Evolutionary conservation across 1,284 basidiomycete genomes (phyloP).

Genomic region (Polyporus tsugae): DNA sequence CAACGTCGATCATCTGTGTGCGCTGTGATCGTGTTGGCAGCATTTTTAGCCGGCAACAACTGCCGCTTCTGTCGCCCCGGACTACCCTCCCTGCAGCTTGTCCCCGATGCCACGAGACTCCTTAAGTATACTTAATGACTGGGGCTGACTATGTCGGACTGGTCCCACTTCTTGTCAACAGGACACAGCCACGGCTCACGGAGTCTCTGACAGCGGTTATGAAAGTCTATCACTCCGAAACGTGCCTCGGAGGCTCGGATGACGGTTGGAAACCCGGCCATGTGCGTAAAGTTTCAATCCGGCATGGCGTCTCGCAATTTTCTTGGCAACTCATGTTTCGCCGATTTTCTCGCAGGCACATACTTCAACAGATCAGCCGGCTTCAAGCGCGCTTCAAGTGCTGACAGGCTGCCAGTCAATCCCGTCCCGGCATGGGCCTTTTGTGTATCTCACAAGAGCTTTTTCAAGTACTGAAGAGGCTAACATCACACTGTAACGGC

Average conservation of each 20-base stretch:
- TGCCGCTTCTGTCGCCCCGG: not conserved
- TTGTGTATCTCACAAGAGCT: too few relatives aligned
- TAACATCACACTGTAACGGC: too few relatives aligned
- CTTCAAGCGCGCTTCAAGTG: not conserved
- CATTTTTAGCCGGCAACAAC: conserved; percentile 4
- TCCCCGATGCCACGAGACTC: not conserved
- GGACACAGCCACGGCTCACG: not conserved
- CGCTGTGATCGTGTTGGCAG: conserved; percentile 9
- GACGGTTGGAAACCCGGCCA: not conserved
- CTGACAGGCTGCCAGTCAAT: too few relatives aligned
- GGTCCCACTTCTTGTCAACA: not conserved
- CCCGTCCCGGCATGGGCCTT: too few relatives aligned
- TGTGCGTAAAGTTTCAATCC: not conserved
- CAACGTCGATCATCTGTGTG: conserved; percentile 12
- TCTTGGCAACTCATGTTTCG: not conserved
- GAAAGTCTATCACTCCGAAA: conserved; percentile 9
- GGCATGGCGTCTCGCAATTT: not conserved
- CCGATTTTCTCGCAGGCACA: not conserved
- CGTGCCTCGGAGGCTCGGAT: conserved; percentile 3
- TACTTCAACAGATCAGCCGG: not conserved
- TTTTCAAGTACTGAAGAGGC: too few relatives aligned
- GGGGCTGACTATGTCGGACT: not conserved
- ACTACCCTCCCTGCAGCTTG: not conserved
- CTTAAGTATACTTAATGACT: not conserved
- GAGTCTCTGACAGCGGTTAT: conserved; percentile 8